Base-by-base conservation (phyloP, 1,284 basidiomycete species). In the Afroboletus lepidellus region DNA sequence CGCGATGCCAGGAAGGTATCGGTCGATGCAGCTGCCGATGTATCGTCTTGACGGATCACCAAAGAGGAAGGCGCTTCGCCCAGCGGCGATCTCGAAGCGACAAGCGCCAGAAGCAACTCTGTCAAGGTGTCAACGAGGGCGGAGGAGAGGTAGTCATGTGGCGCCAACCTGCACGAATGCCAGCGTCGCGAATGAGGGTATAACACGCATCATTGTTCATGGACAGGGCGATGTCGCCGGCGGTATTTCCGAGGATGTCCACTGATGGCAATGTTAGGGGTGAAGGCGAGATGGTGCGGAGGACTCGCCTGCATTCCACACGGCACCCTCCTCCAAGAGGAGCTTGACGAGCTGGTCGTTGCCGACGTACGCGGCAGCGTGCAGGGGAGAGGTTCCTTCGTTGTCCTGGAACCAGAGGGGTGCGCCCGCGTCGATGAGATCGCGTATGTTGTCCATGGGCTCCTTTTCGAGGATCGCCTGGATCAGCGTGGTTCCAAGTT, bases 331-430 rank as follows among this genome's bases (percentile, higher is more conserved):
- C n/a, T 84, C 76, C 27, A 99, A 76, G 38, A 98, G 74, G 5
- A 80, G 64, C 51, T 79, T 77, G 8, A 91, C 76, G 6, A 94
- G 71, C 9, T 79, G 75, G 3, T 77, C 69, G 58, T 89, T 80
- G 55, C 87, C 83, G 32, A 79, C 71, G 59, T 89, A 92, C 0
- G 90, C 92, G 2, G 95, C 96, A 37, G 92, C 94, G 67, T 98
- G 96, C 43, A 99, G 72, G 11, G 86, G 79, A 7, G 90, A 92
- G 66, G 86, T 90, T 6, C 93, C 90, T 57, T 87, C 80, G 46
- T 85, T 84, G 65, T 90, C 88, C 69, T 95, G 92, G 69, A 87
- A 95, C 95, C 96, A 99, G 41, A 93, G 77, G 2, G 95, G 94
- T 1, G 92, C 91, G 20, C 83, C 88, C n/a, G 73, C 71, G 18